Percentiles rank a stretch among this genome's conserved stretches.
phyloP scores from a whole-genome alignment of 768 basidiomycete genomes.

The Tylopilus subfusipes region DNA sequence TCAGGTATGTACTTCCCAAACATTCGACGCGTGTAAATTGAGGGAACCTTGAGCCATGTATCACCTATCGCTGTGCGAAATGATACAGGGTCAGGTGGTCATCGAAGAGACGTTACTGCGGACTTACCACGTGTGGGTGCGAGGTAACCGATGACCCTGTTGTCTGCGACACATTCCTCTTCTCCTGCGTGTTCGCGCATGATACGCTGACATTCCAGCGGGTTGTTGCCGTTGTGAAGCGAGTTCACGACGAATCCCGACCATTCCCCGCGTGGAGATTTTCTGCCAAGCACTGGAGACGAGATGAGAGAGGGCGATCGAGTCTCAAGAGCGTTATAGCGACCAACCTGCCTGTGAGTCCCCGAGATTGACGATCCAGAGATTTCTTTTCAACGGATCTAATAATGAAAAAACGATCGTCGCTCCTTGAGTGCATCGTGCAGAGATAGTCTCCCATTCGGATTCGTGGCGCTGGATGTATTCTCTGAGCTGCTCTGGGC shows the following conservation, averaged over 20 bases:
- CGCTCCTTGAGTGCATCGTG: slow-evolving; percentile 33
- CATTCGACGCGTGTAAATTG: slow-evolving; percentile 30
- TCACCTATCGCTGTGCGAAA: slow-evolving; percentile 32
- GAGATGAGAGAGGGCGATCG: slow-evolving; percentile 10
- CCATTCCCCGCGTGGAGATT: slow-evolving; percentile 20
- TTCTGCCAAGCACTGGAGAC: slow-evolving; percentile 21
- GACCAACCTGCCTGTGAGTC: slow-evolving; percentile 34
- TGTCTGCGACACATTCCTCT: slow-evolving; percentile 25
- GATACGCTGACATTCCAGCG: slow-evolving; percentile 26
- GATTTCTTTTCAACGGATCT: slow-evolving; percentile 26
- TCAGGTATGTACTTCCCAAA: slow-evolving; percentile 27
- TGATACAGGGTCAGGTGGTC: slow-evolving; percentile 14
- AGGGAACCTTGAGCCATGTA: slow-evolving; percentile 34
- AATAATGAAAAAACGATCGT: slow-evolving; percentile 33
- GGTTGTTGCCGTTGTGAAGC: slow-evolving; percentile 32
- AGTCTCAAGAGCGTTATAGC: background rate
- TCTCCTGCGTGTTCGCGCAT: slow-evolving; percentile 32
- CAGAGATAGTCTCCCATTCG: slow-evolving; percentile 35
- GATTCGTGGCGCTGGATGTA: slow-evolving; percentile 36
- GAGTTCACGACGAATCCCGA: slow-evolving; percentile 22
- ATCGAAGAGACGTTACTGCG: background rate
- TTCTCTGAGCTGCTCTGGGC: slow-evolving; percentile 38
- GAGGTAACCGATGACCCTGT: slow-evolving; percentile 37
- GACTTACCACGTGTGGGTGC: slow-evolving; percentile 37
- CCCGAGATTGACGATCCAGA: slow-evolving; percentile 35